These are phyloP conservation scores for Pogostemon cablin DNA, from an alignment of 257 asterid species.

Conservation along the genomic window DNA sequence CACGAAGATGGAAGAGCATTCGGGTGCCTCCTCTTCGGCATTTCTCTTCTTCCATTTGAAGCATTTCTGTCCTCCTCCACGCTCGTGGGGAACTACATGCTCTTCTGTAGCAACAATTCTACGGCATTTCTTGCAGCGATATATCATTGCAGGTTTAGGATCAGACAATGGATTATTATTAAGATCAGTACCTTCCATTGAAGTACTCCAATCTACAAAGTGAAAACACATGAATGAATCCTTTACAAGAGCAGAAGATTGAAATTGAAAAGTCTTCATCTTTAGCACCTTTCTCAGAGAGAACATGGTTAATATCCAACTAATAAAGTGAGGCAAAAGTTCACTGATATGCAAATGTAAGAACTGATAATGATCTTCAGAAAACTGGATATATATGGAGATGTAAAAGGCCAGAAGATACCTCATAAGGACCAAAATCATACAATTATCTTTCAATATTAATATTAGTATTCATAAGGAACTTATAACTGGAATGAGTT, in stretches of 20 bases:
- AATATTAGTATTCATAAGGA: no score
- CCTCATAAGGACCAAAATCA: no score
- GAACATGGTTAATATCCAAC: not conserved
- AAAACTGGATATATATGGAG: not conserved
- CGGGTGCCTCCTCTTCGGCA: conserved; percentile 44
- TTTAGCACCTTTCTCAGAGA: no score
- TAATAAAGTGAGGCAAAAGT: not conserved
- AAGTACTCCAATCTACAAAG: conserved; percentile 23
- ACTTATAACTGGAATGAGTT: no score
- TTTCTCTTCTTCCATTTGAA: conserved; percentile 74
- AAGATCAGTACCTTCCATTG: conserved; percentile 32
- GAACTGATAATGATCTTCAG: not conserved
- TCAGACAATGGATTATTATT: conserved; percentile 38
- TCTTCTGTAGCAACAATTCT: conserved; percentile 83
- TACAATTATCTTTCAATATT: no score
- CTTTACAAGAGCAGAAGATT: not conserved
- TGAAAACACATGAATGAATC: conserved; percentile 12
- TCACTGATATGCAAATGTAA: not conserved
- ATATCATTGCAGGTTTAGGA: conserved; percentile 54
- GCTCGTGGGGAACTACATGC: conserved; percentile 66
- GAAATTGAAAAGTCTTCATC: not conserved
- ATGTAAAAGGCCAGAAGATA: not conserved
- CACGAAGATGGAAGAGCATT: conserved; percentile 87
- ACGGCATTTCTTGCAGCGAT: conserved; percentile 95
- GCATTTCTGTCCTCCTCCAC: conserved; percentile 70